Conservation (phyloP, 1,284 basidiomycete genomes). For the Paramarasmius palmivorus region DNA sequence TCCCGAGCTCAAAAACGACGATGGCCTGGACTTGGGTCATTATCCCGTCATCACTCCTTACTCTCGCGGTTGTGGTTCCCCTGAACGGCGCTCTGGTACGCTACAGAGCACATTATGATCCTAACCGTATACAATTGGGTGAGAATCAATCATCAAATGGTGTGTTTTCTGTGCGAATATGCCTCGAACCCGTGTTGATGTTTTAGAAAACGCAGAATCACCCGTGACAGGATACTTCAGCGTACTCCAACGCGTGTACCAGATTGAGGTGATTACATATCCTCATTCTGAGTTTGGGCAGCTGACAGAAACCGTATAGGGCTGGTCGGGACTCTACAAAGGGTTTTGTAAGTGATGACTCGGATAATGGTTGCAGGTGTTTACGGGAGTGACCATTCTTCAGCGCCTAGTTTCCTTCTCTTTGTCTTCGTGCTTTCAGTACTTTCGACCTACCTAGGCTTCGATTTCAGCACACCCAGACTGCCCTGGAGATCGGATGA, state of each 20-base stretch:
- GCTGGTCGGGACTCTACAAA: not conserved
- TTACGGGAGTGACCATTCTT: not conserved
- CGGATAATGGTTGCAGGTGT: no score
- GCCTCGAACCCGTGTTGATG: not conserved
- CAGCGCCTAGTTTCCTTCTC: not conserved
- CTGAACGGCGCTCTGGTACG: not conserved
- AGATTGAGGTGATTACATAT: not conserved
- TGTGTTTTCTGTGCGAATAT: not conserved
- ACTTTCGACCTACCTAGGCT: not conserved
- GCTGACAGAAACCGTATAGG: not conserved
- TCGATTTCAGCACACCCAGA: not conserved
- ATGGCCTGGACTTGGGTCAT: not conserved
- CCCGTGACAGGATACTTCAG: not conserved
- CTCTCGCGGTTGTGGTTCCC: not conserved
- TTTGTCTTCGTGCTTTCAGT: not conserved
- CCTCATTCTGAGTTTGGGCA: not conserved
- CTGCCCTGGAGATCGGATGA: not conserved
- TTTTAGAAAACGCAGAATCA: not conserved
- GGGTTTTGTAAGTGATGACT: conserved; percentile 1
- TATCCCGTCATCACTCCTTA: not conserved
- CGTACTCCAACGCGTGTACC: not conserved
- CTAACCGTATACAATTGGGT: not conserved
- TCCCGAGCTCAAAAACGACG: no score
- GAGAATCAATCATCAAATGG: not conserved
- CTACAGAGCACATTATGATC: not conserved